Percentiles rank a stretch among this genome's conserved stretches.
Evolutionary conservation across 108 stramenopile genomes (phyloP).

Genomic region (Poteriospumella lacustris): DNA sequence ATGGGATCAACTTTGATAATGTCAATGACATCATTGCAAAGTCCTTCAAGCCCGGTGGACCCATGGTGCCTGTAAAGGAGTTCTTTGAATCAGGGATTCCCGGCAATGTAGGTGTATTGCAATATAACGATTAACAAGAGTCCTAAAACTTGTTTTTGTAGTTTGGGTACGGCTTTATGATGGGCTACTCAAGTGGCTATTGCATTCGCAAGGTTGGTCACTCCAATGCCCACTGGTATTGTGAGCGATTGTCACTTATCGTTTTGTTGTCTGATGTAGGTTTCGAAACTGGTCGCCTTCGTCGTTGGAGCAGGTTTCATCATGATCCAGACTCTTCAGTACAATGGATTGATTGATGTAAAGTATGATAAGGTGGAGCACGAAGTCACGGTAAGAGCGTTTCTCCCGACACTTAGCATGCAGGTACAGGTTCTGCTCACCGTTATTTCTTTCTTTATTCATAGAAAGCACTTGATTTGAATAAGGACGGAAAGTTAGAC

Average conservation of each 20-base stretch:
- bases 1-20: no score
- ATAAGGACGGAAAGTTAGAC: conserved; percentile 26
- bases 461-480: conserved; percentile 6
- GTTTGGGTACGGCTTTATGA: conserved; percentile 13
- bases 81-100: neutral
- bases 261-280: conserved; percentile 10
- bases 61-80: neutral
- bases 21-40: neutral
- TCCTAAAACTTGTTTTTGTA: no score
- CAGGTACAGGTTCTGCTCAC: conserved; percentile 12
- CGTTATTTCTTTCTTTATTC: neutral
- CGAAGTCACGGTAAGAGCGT: neutral
- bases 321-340: conserved; percentile 8
- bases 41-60: neutral
- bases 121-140: no score
- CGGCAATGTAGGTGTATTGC: neutral
- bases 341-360: conserved; percentile 1
- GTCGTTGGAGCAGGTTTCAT: neutral
- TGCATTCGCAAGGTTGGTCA: neutral
- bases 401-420: no score
- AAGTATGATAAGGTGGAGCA: conserved; percentile 2
- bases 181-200: conserved; percentile 19
- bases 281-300: conserved; percentile 22
- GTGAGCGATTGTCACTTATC: neutral
- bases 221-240: neutral